Evolutionary conservation across 257 asterid species (phyloP), one percentile per base, ranked within the genome.

Genomic region (Penstemon eatonii): DNA sequence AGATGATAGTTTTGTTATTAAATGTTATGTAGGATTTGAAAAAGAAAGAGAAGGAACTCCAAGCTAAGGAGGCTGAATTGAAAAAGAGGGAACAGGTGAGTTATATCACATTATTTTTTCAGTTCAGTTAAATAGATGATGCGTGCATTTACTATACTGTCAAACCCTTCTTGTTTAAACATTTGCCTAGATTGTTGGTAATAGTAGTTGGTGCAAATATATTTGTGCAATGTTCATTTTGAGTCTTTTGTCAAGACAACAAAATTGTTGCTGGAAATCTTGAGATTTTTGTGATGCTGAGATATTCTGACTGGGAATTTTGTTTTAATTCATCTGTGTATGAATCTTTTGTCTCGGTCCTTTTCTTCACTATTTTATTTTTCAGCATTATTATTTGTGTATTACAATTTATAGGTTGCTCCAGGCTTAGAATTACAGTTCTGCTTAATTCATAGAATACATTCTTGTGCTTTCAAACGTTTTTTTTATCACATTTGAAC

Each of bases 1-100:
- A 49, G 60, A 65, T 69, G 25, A 49, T 43, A 10, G 3, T 51
- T 37, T 25, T 56, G 43, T 62, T 13, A 25, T 44, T 41, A 51
- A 25, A 43, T 65, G 40, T 49, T 49, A 50, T 69, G 33, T 69
- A 92, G 96, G 98, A 89, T 77, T 70, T 85, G 66, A 92, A 80
- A 73, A 84, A 63, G 65, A 83, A 57, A 67, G 98, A 92, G 78
- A 81, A 78, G 72, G 98, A 89, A 79, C 96, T 92, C 67, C 85
- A 84, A 78, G 96, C 89, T 79, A 87, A 73, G 82, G 96, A 92
- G 81, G 96, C 95, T 67, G 98, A 92, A 65, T 79, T 92, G 80
- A 89, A 70, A 72, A 89, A 65, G 74, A 83, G 79, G 83, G 98
- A 92, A 76, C 92, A 87, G 96, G 98, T 84, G 71, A 50, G 57